These are phyloP conservation scores for Gossypium schwendimanii DNA, from an alignment of 441 rosid species.

Conservation along the genomic window DNA sequence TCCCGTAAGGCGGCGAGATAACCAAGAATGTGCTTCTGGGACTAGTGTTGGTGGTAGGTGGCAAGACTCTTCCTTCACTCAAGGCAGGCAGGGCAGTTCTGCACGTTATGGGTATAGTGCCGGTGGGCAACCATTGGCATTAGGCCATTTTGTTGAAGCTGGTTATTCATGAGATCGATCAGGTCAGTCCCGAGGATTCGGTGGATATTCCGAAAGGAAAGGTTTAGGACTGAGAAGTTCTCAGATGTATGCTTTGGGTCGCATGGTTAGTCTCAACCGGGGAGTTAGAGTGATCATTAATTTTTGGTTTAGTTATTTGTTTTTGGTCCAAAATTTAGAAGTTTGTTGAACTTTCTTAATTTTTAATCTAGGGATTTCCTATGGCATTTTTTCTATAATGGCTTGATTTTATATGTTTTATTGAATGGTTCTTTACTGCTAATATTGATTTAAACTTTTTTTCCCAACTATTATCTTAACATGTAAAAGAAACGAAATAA, in stretches of 20 bases:
- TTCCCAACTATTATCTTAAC: neutral
- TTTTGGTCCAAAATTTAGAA: neutral
- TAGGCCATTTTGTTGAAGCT: slow-evolving; percentile 32
- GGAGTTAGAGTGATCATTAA: slow-evolving; percentile 33
- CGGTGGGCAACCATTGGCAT: slow-evolving; percentile 35
- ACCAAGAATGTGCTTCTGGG: slow-evolving; percentile 47
- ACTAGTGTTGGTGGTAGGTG: slow-evolving; percentile 43
- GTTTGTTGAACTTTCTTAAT: neutral
- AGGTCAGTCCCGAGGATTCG: slow-evolving; percentile 36
- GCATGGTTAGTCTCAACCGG: slow-evolving; percentile 66
- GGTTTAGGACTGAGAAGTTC: slow-evolving; percentile 39
- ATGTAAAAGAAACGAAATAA: neutral
- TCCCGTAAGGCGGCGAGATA: slow-evolving; percentile 54
- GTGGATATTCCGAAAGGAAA: slow-evolving; percentile 47
- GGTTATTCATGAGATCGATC: slow-evolving; percentile 40
- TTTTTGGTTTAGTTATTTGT: neutral
- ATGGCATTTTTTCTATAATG: neutral
- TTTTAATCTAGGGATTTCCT: neutral
- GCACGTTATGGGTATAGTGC: slow-evolving; percentile 33
- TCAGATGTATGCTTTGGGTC: slow-evolving; percentile 49
- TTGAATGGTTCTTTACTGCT: too few relatives aligned
- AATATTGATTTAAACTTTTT: too few relatives aligned
- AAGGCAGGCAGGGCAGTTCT: slow-evolving; percentile 51
- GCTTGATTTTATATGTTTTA: too few relatives aligned
- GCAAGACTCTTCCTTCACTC: slow-evolving; percentile 50